phyloP scores from a whole-genome alignment of 257 asterid genomes.

The Cordia subcordata region DNA sequence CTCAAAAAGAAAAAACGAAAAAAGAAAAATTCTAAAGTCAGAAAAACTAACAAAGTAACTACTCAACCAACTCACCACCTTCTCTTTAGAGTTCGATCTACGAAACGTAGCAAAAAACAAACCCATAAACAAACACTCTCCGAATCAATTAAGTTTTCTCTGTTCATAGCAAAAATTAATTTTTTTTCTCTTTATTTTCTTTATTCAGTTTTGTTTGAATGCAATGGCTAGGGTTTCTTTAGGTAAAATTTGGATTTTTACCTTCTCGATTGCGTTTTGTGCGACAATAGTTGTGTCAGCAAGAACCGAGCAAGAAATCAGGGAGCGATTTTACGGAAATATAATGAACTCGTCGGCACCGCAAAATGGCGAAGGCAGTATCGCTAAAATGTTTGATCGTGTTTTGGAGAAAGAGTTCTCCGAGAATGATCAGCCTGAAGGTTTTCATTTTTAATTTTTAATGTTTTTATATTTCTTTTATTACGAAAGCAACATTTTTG shows the following conservation, averaged over 20 bases:
- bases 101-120: no score
- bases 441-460: conserved; percentile 23
- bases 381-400: conserved; percentile 95
- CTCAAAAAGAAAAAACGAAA: no score
- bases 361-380: conserved; percentile 56
- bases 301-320: conserved; percentile 72
- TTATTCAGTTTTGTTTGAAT: conserved; percentile 4
- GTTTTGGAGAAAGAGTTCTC: conserved; percentile 88
- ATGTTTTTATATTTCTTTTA: background rate
- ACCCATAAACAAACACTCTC: no score
- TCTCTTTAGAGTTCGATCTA: conserved; percentile 15
- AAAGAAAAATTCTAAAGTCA: no score
- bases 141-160: no score
- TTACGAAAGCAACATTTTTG: background rate
- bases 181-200: conserved; percentile 3
- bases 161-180: background rate
- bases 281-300: conserved; percentile 30
- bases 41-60: no score
- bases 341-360: conserved; percentile 66
- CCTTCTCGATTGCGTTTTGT: conserved; percentile 26
- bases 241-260: conserved; percentile 17
- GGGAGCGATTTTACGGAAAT: conserved; percentile 81
- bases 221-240: conserved; percentile 30
- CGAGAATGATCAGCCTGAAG: conserved; percentile 86
- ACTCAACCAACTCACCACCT: no score